Base-by-base conservation (phyloP, 495 filamentous ascomycete genomes). In the Cryomyces antarcticus region DNA sequence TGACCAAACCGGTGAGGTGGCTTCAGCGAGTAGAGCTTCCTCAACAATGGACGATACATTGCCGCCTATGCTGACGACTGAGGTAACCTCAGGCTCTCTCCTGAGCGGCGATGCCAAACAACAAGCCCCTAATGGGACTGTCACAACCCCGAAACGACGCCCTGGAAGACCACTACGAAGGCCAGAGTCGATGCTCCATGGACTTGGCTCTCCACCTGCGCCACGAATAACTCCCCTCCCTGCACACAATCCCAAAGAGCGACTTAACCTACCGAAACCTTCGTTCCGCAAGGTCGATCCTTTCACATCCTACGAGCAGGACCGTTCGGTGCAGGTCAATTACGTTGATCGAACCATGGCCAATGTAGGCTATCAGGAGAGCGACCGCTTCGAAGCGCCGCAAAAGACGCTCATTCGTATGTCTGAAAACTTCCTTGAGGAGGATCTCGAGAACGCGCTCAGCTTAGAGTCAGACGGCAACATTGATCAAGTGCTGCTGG, bases 321-420 rank as follows among this genome's bases (percentile, higher is more conserved):
- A 77, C 49, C 65, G 68, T 4, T 57, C 66, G 27, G 73, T 71
- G 28, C 66, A 72, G 52, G 63, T 73, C 41, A 75, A 78, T 46
- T 80, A 77, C 53, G 84, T 95, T 39, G 86, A 94, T 57, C 82
- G 82, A 45, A 77, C 82, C 2, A 89, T 97, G 86, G 81, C 84
- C 46, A 85, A 78, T 51, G 77, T 93, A 24, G 89, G 89, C 31
- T 97, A 94, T 52, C 92, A 96, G 55, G 82, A 92, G 61, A 92
- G 77, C 49, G 87, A 95, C 54, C 67, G 85, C 37, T 94, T 82
- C 52, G 68, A 81, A 28, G 75, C 81, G 5, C 82, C 84, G 6
- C 74, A 82, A 44, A 70, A 71, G 42, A 78, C 69, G 43, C 64
- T 94, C 31, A 78, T 95, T 55, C 82, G 87, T 37, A 73, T 77